Evolutionary conservation across 441 rosid genomes (phyloP), one percentile per base, ranked within the genome.

Genomic region (Mallotus repandus): DNA sequence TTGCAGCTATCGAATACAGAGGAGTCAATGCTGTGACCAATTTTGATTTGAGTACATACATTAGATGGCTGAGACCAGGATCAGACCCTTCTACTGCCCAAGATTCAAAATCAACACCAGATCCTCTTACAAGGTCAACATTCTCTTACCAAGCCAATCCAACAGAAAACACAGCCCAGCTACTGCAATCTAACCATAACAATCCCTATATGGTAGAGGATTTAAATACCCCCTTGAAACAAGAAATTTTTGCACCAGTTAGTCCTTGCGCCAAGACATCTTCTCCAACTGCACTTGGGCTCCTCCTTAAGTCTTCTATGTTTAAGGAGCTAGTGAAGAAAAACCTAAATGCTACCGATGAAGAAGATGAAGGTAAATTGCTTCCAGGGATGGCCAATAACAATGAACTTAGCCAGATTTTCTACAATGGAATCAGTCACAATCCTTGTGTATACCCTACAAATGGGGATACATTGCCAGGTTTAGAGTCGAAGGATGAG

Each of bases 1-100:
- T 90, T 0, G 95, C 95, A 22, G 95, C 92, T 49, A 86, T 90
- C 14, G 95, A 90, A 54, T 86, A 88, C 79, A 83, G 92, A 79
- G 95, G 95, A 35, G 85, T 85, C 77, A 84, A 87, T 71, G 94
- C 94, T 0, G 87, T 89, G 41, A 89, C 94, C 66, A 87, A 89
- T 72, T 87, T 87, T 59, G 94, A 86, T 69, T 73, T 89, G 74
- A 85, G 91, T 43, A 81, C 79, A 43, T 89, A 86, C 60, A 82
- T 87, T 74, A 84, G 89, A 71, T 83, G 91, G 93, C 58, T 87
- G 48, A 87, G 82, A 64, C 89, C 89, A 1, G 87, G 73, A 78
- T 71, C 73, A 38, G 46, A 50, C 45, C 71, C 71, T 43, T 74
- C 78, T 11, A 69, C 52, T 64, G 9, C 49, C 78, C 59, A 74